Evolutionary conservation across 129 eudicot genomes (phyloP).

Genomic region (Flaveria trinervia): DNA sequence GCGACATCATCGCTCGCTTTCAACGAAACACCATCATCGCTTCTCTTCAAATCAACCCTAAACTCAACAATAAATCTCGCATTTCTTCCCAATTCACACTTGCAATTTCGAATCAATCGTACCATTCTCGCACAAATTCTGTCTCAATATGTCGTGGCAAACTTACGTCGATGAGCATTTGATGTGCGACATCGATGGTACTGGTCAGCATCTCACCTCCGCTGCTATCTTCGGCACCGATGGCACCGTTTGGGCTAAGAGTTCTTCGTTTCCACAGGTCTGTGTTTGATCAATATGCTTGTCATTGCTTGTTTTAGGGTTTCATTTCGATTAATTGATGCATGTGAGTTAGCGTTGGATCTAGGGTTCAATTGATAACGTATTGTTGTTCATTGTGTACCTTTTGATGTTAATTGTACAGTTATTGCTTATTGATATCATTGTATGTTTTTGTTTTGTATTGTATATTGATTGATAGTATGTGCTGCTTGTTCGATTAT

Average conservation of each 20-base stretch:
- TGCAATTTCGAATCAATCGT: conserved; percentile 11
- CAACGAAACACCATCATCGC: neutral
- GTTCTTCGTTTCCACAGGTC: conserved; percentile 62
- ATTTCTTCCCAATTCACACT: conserved; percentile 14
- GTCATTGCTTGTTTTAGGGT: no score
- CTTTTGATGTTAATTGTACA: no score
- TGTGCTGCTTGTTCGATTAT: no score
- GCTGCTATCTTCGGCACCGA: conserved; percentile 77
- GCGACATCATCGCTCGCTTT: neutral
- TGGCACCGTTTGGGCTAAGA: conserved; percentile 75
- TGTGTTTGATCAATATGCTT: no score
- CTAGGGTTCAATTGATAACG: no score
- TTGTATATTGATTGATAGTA: no score
- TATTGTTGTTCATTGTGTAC: no score
- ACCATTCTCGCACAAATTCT: neutral
- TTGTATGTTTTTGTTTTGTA: no score
- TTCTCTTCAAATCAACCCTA: conserved; percentile 3
- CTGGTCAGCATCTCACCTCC: conserved; percentile 60
- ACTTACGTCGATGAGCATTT: conserved; percentile 80
- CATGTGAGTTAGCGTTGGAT: no score
- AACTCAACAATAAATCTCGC: conserved; percentile 26
- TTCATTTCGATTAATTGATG: no score
- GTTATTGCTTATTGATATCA: no score
- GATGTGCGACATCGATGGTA: conserved; percentile 76
- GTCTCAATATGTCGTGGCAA: conserved; percentile 83